Evolutionary conservation across 768 basidiomycete species (phyloP).

Genomic region (Terana coerulea): DNA sequence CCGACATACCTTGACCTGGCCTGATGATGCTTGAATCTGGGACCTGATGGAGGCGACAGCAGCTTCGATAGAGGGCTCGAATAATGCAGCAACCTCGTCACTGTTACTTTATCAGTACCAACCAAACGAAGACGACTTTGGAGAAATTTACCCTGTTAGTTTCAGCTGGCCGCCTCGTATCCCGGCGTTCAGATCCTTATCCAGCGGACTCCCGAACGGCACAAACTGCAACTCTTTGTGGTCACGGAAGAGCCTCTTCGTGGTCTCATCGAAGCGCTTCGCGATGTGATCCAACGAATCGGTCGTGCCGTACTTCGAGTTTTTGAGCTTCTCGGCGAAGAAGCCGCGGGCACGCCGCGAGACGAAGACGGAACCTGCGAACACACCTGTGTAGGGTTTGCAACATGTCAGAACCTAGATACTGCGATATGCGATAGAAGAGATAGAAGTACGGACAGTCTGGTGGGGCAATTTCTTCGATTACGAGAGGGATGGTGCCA

Average conservation of each 20-base stretch:
- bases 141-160: constrained; percentile 50
- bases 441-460: constrained; percentile 50
- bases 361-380: constrained; percentile 81
- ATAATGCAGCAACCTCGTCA: constrained; percentile 60
- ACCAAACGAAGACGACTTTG: background rate
- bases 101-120: background rate
- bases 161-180: constrained; percentile 72
- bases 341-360: constrained; percentile 71
- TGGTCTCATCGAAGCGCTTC: constrained; percentile 77
- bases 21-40: constrained; percentile 66
- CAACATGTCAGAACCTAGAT: background rate
- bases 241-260: constrained; percentile 74
- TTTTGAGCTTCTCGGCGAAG: constrained; percentile 73
- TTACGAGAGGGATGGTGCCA: constrained; percentile 63
- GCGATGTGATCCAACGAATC: constrained; percentile 79
- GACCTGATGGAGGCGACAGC: constrained; percentile 64
- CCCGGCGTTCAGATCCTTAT: constrained; percentile 66
- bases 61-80: constrained; percentile 76
- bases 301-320: constrained; percentile 66
- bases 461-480: constrained; percentile 80
- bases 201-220: constrained; percentile 72
- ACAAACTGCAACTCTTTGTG: constrained; percentile 66
- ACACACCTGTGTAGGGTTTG: constrained; percentile 48
- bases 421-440: background rate
- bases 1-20: constrained; percentile 54